Base-by-base conservation (phyloP, 2,329 filamentous ascomycete genomes). In the Orbilia blumenaviensis region DNA sequence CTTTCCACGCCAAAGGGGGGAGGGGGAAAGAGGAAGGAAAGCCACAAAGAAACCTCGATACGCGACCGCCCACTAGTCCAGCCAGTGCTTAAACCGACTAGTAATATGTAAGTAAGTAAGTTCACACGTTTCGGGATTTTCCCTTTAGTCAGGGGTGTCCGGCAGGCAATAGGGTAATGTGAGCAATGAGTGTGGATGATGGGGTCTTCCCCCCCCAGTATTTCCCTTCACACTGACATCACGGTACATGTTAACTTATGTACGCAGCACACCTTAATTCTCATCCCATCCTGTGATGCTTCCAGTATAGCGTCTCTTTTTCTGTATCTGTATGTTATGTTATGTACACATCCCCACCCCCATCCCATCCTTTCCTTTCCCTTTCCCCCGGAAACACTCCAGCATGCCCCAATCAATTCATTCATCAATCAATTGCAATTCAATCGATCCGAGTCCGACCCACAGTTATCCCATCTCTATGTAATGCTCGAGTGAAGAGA, bases 221-320 rank as follows among this genome's bases (percentile, higher is more conserved):
- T 27, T 29, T 29, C 48, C 34, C 25, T 36, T 71, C 56, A 71
- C 66, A 71, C 44, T 71, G 66, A 71, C 66, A 71, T 71, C 66
- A 71, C 66, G 54, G 18, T 61, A 69, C 66, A 69, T 60, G 38
- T 46, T n/a, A 42, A n/a, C n/a, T n/a, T n/a, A n/a, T n/a, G n/a
- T 42, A 42, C 38, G 9, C 38, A 41, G n/a, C n/a, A n/a, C n/a
- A n/a, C n/a, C n/a, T n/a, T n/a, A n/a, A n/a, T n/a, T n/a, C n/a
- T n/a, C n/a, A 54, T 5, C 21, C 58, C 41, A 48, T 42, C 38
- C 56, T 25, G 12, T 44, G 41, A 34, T 63, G 34, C 25, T 46
- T 25, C 21, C 18, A 56, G 44, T 34, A 63, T 46, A 48, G 32
- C 38, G 34, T 61, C 27, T 25, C 23, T 21, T 32, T 38, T 16